Base-by-base conservation (phyloP, 208 protist species). In the Leishmania mexicana region DNA sequence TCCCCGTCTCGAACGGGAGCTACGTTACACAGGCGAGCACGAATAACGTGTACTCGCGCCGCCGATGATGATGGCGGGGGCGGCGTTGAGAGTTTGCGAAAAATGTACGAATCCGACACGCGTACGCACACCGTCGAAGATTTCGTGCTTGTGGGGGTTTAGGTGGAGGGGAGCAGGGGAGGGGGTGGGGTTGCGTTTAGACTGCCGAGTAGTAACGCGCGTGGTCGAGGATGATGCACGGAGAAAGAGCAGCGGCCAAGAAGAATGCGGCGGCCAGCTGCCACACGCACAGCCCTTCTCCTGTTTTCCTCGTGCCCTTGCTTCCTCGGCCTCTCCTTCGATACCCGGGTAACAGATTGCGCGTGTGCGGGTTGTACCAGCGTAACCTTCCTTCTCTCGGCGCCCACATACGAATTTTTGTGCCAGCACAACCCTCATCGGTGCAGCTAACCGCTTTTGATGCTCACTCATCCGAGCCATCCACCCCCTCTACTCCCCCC, bases 1-100 rank as follows among this genome's bases (percentile, higher is more conserved):
- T 84, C 67, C 49, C 78, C 4, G 79, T 95, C 2, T 85, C 83
- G 8, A 72, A 81, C 2, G 90, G 90, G 0, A 70, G 83, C 13
- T 96, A 96, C 75, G 51, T 76, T 5, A 83, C 71, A 75, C 88
- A 91, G 75, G 86, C 83, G 1, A 88, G 84, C 53, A 87, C 89
- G 24, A 65, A 76, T 28, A 87, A 87, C 28, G 89, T 96, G 4
- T 93, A 92, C 71, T 89, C 88, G 31, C 71, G 89, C 1, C 86
- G 91, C 28, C 85, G 71, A 24, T 92, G 64, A 81, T 24, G 54
- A 53, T 17, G 17, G 49, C 53, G 70, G 15, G 76, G 76, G 49
- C 3, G 6, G 28, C 19, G 35, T n/a, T 51, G 35, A 42, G 35
- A 15, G 35, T 2, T 45, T 5, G 54, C 31, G 38, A 21, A 21